phyloP scores from a whole-genome alignment of 805 yeast species.

The Sugiyamaella smithiae region DNA sequence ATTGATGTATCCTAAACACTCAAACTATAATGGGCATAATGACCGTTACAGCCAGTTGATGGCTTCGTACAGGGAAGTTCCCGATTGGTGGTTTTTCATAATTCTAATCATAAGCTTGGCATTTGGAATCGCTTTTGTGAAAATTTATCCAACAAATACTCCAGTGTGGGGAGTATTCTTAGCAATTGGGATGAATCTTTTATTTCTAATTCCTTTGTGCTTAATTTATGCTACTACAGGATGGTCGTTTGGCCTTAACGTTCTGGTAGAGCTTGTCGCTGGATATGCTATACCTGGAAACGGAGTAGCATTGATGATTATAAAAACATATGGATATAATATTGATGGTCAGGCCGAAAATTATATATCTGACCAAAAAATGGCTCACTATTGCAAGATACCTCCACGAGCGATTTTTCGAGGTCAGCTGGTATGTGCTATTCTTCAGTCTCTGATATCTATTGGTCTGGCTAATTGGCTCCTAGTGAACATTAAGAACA shows the following conservation, averaged over 20 bases:
- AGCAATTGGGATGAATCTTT: conserved; percentile 50
- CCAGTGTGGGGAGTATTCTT: conserved; percentile 57
- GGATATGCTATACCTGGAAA: conserved; percentile 64
- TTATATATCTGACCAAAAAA: conserved; percentile 52
- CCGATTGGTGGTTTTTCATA: conserved; percentile 65
- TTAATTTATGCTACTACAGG: conserved; percentile 61
- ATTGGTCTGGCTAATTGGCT: conserved; percentile 34
- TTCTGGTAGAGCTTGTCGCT: conserved; percentile 58
- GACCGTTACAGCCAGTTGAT: conserved; percentile 23
- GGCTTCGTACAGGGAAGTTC: conserved; percentile 56
- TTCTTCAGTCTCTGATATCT: conserved; percentile 21
- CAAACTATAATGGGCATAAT: conserved; percentile 14
- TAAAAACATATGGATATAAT: conserved; percentile 44
- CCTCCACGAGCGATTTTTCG: conserved; percentile 41
- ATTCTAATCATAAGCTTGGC: conserved; percentile 44
- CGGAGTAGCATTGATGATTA: conserved; percentile 55
- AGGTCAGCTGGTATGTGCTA: conserved; percentile 21
- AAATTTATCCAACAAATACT: conserved; percentile 26
- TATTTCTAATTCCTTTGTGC: conserved; percentile 63
- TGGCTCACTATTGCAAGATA: conserved; percentile 42
- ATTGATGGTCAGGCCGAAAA: conserved; percentile 62
- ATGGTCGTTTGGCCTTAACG: conserved; percentile 54
- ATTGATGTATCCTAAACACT: conserved; percentile 32
- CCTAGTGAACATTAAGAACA: conserved; percentile 29
- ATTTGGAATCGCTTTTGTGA: conserved; percentile 23